Evolutionary conservation across 2,329 filamentous ascomycete genomes (phyloP).

Genomic region (Fusarium goolgardi): DNA sequence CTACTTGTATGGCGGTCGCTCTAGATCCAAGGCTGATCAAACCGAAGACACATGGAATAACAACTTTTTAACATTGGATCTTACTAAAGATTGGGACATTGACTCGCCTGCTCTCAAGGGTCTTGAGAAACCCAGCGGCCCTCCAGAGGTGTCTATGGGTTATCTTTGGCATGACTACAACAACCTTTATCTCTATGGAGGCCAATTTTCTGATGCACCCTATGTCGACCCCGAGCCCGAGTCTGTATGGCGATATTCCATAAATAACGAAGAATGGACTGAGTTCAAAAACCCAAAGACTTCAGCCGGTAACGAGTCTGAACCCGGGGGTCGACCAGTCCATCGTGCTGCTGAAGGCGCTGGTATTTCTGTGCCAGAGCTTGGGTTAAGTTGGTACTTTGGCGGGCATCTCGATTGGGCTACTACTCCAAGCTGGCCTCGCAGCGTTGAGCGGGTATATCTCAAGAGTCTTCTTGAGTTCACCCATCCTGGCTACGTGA

Average conservation of each 20-base stretch:
- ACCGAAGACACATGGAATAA: constrained; percentile 78
- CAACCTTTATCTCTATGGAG: constrained; percentile 78
- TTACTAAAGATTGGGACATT: constrained; percentile 78
- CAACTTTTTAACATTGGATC: constrained; percentile 76
- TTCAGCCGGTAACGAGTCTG: constrained; percentile 71
- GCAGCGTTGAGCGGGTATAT: constrained; percentile 71
- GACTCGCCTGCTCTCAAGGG: constrained; percentile 71
- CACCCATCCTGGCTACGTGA: constrained; percentile 76
- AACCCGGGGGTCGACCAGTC: constrained; percentile 64
- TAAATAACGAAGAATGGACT: constrained; percentile 68
- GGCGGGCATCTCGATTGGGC: constrained; percentile 76
- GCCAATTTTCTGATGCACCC: constrained; percentile 75
- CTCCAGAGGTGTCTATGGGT: constrained; percentile 77
- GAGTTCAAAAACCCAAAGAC: constrained; percentile 72
- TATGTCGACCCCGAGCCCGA: constrained; percentile 66
- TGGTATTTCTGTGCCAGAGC: constrained; percentile 74
- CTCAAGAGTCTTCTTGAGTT: constrained; percentile 80
- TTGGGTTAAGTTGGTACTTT: constrained; percentile 82
- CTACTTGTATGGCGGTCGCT: constrained; percentile 80
- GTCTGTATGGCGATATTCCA: constrained; percentile 77
- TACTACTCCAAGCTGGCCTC: constrained; percentile 74
- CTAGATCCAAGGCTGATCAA: constrained; percentile 68
- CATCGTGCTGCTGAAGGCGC: constrained; percentile 80
- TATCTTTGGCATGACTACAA: constrained; percentile 80
- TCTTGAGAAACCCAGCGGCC: constrained; percentile 73